Evolutionary conservation across 2,329 filamentous ascomycete species (phyloP).

Genomic region (Monosporascus sp.): DNA sequence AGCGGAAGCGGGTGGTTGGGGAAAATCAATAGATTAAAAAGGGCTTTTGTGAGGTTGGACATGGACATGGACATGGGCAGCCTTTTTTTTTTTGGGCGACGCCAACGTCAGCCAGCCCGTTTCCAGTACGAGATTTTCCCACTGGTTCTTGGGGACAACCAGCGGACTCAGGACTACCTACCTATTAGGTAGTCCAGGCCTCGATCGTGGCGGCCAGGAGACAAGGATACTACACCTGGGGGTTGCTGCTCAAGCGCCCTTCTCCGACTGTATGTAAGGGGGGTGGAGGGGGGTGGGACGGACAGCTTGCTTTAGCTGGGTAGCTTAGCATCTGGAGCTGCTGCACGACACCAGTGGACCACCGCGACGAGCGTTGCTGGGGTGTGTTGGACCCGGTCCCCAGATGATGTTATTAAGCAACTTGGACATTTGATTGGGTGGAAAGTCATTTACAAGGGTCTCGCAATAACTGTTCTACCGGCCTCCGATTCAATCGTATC

Average conservation of each 20-base stretch:
- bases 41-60: background rate
- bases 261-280: no score
- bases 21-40: background rate
- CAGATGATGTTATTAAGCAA: no score
- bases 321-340: no score
- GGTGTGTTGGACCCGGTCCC: no score
- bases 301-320: no score
- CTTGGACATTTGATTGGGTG: background rate
- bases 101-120: background rate
- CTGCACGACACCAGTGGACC: no score
- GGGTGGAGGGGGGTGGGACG: no score
- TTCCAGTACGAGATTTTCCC: background rate
- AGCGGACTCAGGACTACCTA: background rate
- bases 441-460: background rate
- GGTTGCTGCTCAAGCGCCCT: no score
- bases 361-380: no score
- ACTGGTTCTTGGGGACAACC: background rate
- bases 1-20: background rate
- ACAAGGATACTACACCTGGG: no score
- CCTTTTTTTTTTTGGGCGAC: background rate
- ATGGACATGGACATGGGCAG: background rate
- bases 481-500: background rate
- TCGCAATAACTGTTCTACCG: background rate
- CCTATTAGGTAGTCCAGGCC: no score
- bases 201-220: no score